Base-by-base conservation (phyloP, 1,284 basidiomycete species). In the Filobasidium uniguttulatum region DNA sequence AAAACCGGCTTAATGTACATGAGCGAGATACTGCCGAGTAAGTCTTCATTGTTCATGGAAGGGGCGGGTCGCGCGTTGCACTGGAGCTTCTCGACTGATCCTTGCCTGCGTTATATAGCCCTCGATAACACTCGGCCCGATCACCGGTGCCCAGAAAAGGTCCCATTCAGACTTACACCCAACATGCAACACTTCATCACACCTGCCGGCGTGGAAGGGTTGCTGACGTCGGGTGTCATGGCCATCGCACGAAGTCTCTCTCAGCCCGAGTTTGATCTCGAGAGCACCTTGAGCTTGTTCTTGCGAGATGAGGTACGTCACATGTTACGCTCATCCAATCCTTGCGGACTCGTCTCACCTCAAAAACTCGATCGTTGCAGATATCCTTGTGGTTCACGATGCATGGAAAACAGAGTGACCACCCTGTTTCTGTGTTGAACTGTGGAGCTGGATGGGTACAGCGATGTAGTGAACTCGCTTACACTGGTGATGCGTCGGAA, bases 161-260 rank as follows among this genome's bases (percentile, higher is more conserved):
- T 96, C 10, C 93, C 94, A 0, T 99, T 99, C 83, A 82, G 94
- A 9, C 79, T 96, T 58, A 96, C 90, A 10, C 91, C 91, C 2
- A 97, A 96, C 67, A 80, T 99, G 72, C 96, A 99, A 68, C 76
- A 81, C 60, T 94, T 98, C 71, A 73, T 98, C 46, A 89, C 86
- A 0, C 83, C 85, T 1, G 78, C 88, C 45, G 83, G 87, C 31
- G 85, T 83, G 10, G 96, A 99, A 66, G 94, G 93, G 15, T 71
- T 96, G 28, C 71, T 98, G 46, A 82, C 86, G 0, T 77, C 85
- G 8, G 80, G 84, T 1, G 80, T 96, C 30, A 85, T 96, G 75
- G 85, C 93, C 0, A 87, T 98, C 44, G 91, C 83, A 2, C 77
- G 89, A 47, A 84, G 82, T 52, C 73, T 99, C 43, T 91, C 88